Percentiles rank a stretch among this genome's conserved stretches.
These are phyloP conservation scores for Rhynchosporium agropyri DNA, from an alignment of 2,329 filamentous ascomycete species.

Conservation along the genomic window DNA sequence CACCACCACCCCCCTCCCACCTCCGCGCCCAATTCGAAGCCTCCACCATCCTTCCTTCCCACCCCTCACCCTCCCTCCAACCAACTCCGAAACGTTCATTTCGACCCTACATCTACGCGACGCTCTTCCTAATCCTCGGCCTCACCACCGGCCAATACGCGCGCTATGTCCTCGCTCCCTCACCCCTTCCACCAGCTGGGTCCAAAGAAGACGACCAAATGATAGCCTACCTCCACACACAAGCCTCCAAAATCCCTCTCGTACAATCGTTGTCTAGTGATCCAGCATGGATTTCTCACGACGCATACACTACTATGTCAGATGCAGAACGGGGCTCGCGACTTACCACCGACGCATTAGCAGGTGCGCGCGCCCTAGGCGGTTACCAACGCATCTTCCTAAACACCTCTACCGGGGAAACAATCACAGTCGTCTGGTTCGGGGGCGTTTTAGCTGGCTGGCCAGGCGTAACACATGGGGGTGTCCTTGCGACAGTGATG, in stretches of 20 bases:
- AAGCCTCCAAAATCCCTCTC: slow-evolving; percentile 51
- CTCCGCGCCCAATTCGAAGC: slow-evolving; percentile 37
- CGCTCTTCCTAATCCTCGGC: slow-evolving; percentile 49
- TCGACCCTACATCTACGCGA: slow-evolving; percentile 40
- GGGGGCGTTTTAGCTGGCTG: slow-evolving; percentile 68
- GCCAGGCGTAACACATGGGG: slow-evolving; percentile 73
- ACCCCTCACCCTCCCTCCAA: slow-evolving; percentile 4
- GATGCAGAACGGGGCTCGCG: slow-evolving; percentile 32
- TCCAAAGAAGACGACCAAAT: slow-evolving; percentile 48
- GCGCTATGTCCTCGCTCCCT: slow-evolving; percentile 49
- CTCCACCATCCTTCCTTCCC: slow-evolving; percentile 20
- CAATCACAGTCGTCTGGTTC: slow-evolving; percentile 67
- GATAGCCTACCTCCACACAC: slow-evolving; percentile 46
- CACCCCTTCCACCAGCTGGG: slow-evolving; percentile 46
- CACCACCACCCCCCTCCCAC: slow-evolving; percentile 25
- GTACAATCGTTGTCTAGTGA: slow-evolving; percentile 52
- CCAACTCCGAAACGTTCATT: slow-evolving; percentile 35
- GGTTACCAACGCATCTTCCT: slow-evolving; percentile 65
- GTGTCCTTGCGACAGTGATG: slow-evolving; percentile 66
- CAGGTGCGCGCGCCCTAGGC: slow-evolving; percentile 48
- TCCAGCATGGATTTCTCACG: slow-evolving; percentile 47
- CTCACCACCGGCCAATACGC: slow-evolving; percentile 45
- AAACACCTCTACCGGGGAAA: slow-evolving; percentile 58
- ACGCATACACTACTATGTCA: slow-evolving; percentile 45
- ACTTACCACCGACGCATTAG: slow-evolving; percentile 49